Base-by-base conservation (phyloP, 164 flowering plant genomes). In the Aristolochia fimbriata region DNA sequence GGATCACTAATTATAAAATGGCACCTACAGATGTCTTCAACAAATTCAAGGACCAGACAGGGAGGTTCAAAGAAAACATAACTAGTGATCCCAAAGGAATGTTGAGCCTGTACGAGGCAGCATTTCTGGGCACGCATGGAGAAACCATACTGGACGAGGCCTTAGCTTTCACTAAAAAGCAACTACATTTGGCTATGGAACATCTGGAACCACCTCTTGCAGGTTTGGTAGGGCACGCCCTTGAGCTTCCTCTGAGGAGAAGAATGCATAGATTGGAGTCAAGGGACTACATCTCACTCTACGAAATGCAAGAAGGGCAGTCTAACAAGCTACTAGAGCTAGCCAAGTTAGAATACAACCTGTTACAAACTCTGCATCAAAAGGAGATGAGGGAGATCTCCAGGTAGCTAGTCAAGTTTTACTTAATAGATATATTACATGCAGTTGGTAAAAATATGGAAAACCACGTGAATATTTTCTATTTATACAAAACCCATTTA, bases 271-370 rank as follows among this genome's bases (percentile, higher is more conserved):
- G 82, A 59, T 22, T 77, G 9, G 75, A 72, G 65, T 73, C 82
- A 9, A 63, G 70, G 47, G 19, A 61, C 22, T 78, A 66, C 62
- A 68, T 85, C 20, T 33, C 79, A 0, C 13, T 72, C 15, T 81
- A 80, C 54, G 54, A 73, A 46, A 31, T 62, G 30, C 66, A 73
- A 7, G 63, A 61, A 2, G 64, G 68, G 0, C 73, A 62, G 15
- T 57, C 71, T 48, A 37, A 72, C 22, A 7, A 51, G 2, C 27
- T 83, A 2, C 65, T 83, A 0, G 58, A 51, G 12, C 64, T 85
- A 25, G 88, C 86, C 1, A 83, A 80, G 59, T 21, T 78, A n/a
- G 88, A 85, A 62, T 85, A 77, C 68, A 83, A 81, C 52, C 4
- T 67, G 0, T 21, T 83, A 30, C 88, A 83, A 57, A 23, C 63